Percentiles rank a stretch among this genome's conserved stretches.
Evolutionary conservation across 2,329 filamentous ascomycete species (phyloP).

Genomic region (Elsinoe ampelina): DNA sequence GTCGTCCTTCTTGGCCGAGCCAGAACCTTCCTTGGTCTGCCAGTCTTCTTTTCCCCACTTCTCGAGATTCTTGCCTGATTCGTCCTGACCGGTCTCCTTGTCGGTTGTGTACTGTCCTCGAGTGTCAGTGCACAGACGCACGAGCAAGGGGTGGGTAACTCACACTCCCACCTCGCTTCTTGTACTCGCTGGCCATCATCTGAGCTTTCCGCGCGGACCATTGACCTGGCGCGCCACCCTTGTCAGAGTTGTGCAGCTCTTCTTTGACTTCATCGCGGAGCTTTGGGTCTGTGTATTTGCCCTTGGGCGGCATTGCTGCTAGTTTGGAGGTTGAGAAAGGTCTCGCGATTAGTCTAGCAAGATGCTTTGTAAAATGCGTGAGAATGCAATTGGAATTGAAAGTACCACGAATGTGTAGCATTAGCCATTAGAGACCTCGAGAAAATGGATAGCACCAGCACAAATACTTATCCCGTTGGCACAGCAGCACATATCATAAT

Average conservation of each 20-base stretch:
- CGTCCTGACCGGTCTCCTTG: slow-evolving; percentile 34
- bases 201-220: slow-evolving; percentile 40
- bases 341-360: too few species aligned
- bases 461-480: not conserved
- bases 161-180: slow-evolving; percentile 35
- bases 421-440: not conserved
- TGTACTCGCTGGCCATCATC: slow-evolving; percentile 25
- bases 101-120: slow-evolving; percentile 32
- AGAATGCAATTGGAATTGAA: not conserved
- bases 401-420: too few species aligned
- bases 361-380: not conserved
- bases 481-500: not conserved
- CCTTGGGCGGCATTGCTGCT: slow-evolving; percentile 35
- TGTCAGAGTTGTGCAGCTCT: slow-evolving; percentile 37
- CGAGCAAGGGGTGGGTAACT: not conserved
- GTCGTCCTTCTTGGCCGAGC: slow-evolving; percentile 36
- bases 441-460: not conserved
- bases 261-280: slow-evolving; percentile 39
- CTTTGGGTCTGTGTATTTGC: slow-evolving; percentile 41
- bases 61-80: slow-evolving; percentile 36
- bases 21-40: slow-evolving; percentile 41
- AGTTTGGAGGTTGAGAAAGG: not conserved
- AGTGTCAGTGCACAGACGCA: not conserved
- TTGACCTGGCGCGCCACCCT: slow-evolving; percentile 40
- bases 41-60: slow-evolving; percentile 42